Evolutionary conservation across 2,329 filamentous ascomycete species (phyloP), one percentile per base, ranked within the genome.

Genomic region (Blastomyces parvus): DNA sequence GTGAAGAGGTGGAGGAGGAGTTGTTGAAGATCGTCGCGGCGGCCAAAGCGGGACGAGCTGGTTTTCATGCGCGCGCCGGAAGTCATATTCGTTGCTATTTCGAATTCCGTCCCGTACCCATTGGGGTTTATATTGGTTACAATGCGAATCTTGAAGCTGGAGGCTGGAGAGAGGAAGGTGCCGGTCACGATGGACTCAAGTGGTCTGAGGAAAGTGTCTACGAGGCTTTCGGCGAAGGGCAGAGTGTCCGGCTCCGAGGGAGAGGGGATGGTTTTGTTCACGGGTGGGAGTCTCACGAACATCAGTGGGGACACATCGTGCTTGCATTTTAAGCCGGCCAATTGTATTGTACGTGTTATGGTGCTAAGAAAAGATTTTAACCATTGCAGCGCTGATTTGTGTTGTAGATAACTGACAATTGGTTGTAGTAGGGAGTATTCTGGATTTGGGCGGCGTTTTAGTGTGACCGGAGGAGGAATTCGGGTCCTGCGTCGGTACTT

Each of bases 401-500:
- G 84, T 60, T 82, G 78, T 14, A 85, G 72, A 52, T 83, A 79
- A 3, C 79, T 77, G 19, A 86, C 73, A 7, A 88, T 73, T 1
- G 85, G 84, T 14, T 84, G 82, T 22, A 89, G 74, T 27, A 89
- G 78, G n/a, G 79, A 76, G 61, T 86, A 82, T 55, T 83, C 77
- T 2, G 79, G 79, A 7, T 75, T 77, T 27, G 80, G 72, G 44
- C 79, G 78, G 64, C 81, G 81, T 60, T 79, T 78, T 19, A 78
- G 77, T 11, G 79, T 77, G 64, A 86, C 71, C 6, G 86, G 83
- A 8, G 79, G 77, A 9, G 87, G 86, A 1, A 86, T 80, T 38
- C 86, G 83, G 1, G 87, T 88, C 62, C 91, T 84, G 22, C 75
- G 73, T 53, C 83, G 83, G 65, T 90, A 84, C 67, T 88, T 91